These are phyloP conservation scores for Nakataea oryzae DNA, from an alignment of 2,329 filamentous ascomycete species.

Conservation along the genomic window DNA sequence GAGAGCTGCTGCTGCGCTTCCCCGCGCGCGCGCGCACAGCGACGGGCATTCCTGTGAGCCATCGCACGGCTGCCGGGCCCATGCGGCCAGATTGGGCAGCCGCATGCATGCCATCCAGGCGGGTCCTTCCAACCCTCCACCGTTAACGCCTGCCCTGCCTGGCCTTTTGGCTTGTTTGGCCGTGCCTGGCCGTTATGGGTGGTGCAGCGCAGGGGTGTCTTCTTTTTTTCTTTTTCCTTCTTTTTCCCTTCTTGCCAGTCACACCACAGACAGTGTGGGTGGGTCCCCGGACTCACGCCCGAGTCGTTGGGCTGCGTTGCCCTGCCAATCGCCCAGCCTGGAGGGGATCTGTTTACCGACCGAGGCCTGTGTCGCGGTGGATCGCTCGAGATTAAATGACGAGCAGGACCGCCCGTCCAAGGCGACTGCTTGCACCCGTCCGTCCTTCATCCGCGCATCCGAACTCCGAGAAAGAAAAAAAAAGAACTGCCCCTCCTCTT, in stretches of 20 bases:
- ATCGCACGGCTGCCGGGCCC: background rate
- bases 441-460: background rate
- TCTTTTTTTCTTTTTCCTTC: no score
- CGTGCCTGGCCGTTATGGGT: background rate
- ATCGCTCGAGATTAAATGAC: background rate
- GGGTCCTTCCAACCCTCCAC: background rate
- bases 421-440: background rate
- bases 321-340: constrained; percentile 12
- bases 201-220: no score
- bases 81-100: background rate
- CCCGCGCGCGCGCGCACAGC: background rate
- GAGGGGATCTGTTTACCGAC: constrained; percentile 14
- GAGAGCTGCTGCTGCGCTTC: background rate
- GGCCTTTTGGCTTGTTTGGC: no score
- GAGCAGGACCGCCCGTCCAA: background rate
- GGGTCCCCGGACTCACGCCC: background rate
- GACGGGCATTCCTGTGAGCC: background rate
- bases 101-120: background rate
- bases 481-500: background rate
- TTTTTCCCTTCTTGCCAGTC: no score
- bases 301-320: constrained; percentile 12
- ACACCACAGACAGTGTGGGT: background rate
- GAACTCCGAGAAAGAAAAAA: background rate
- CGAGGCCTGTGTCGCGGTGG: background rate
- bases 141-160: background rate